phyloP scores from a whole-genome alignment of 352 stramenopile genomes.

The Blastocystis sp. region DNA sequence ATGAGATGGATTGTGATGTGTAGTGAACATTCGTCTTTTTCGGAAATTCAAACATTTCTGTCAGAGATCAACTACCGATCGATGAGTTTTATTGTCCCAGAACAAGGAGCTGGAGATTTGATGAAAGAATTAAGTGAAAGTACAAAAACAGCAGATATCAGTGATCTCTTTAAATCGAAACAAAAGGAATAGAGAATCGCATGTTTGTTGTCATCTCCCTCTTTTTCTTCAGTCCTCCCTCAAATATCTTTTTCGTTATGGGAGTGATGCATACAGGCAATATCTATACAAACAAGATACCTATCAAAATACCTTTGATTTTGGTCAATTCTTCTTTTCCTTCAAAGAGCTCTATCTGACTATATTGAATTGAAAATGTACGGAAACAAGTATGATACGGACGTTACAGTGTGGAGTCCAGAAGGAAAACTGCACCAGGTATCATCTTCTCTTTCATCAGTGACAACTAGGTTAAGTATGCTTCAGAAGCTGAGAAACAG shows the following conservation, averaged over 20 bases:
- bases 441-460: background rate
- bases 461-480: constrained; percentile 72
- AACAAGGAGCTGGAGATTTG: background rate
- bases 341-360: constrained; percentile 7
- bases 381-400: constrained; percentile 82
- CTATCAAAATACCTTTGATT: background rate
- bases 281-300: background rate
- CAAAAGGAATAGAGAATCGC: too few species aligned
- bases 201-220: too few species aligned
- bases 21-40: constrained; percentile 29
- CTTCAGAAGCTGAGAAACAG: constrained; percentile 81
- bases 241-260: too few species aligned
- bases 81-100: background rate
- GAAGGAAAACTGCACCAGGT: constrained; percentile 78
- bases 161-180: too few species aligned
- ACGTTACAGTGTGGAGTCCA: constrained; percentile 80
- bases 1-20: background rate
- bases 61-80: background rate
- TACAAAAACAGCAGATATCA: too few species aligned
- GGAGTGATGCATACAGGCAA: too few species aligned
- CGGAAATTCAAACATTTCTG: background rate
- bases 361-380: constrained; percentile 70
- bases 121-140: background rate
- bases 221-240: too few species aligned
- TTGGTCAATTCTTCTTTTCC: constrained; percentile 14